phyloP scores from a whole-genome alignment of 352 stramenopile genomes.

The Lagenidium giganteum region DNA sequence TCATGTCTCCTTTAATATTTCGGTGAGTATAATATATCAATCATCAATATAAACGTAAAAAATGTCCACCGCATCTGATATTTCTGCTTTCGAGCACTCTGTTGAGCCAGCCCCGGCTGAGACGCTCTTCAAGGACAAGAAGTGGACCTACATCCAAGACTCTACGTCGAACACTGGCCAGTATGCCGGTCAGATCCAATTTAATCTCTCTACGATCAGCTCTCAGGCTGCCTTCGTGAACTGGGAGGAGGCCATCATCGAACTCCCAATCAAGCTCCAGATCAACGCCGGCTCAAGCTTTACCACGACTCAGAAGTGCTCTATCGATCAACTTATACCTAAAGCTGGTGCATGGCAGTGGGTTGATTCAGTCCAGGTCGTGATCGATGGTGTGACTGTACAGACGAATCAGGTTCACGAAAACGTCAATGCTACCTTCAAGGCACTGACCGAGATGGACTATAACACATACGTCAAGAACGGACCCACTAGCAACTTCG shows the following conservation, averaged over 20 bases:
- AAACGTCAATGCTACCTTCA: constrained; percentile 16
- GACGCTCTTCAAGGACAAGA: constrained; percentile 14
- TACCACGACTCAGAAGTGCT: constrained; percentile 9
- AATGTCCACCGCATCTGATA: constrained; percentile 15
- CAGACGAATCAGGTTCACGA: constrained; percentile 15
- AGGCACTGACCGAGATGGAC: constrained; percentile 13
- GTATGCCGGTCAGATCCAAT: constrained; percentile 13
- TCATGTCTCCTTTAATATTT: constrained; percentile 8
- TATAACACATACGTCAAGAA: constrained; percentile 10
- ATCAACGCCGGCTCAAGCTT: constrained; percentile 9
- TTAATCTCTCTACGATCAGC: constrained; percentile 11
- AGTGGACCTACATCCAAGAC: constrained; percentile 17
- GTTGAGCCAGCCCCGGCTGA: constrained; percentile 13
- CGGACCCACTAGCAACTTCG: constrained; percentile 9
- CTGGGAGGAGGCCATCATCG: constrained; percentile 13
- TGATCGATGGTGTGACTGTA: constrained; percentile 8
- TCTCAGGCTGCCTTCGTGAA: constrained; percentile 12
- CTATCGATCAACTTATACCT: constrained; percentile 9
- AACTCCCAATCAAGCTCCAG: constrained; percentile 11
- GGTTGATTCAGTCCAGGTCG: constrained; percentile 8
- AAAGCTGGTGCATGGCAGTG: constrained; percentile 10
- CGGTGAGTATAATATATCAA: constrained; percentile 4
- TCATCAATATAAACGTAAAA: constrained; percentile 15
- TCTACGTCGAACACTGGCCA: constrained; percentile 14
- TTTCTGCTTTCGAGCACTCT: constrained; percentile 16